phyloP scores from a whole-genome alignment of 2,329 filamentous ascomycete genomes.

The Cadophora luteo-olivacea region DNA sequence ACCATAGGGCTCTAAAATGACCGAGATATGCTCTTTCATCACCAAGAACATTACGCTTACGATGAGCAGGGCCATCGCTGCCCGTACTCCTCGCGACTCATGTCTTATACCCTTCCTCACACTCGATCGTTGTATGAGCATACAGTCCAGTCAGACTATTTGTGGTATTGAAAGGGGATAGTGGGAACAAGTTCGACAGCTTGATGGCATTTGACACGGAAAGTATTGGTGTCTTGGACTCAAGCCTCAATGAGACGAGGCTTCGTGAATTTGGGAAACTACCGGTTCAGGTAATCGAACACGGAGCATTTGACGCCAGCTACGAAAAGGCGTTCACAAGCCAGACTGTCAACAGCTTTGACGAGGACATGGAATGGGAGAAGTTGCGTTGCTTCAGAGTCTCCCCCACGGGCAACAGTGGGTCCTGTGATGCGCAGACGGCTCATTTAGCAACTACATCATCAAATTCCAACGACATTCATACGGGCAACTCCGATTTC shows the following conservation, averaged over 20 bases:
- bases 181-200: not conserved
- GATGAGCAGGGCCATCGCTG: slow-evolving; percentile 19
- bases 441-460: not conserved
- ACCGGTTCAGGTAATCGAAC: not conserved
- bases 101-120: slow-evolving; percentile 16
- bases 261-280: not conserved
- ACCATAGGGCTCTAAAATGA: not conserved
- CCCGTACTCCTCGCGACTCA: slow-evolving; percentile 16
- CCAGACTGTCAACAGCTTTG: not conserved
- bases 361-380: not conserved
- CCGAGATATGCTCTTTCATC: not conserved
- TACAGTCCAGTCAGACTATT: not conserved
- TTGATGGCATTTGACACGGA: no score
- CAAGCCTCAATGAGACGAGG: not conserved
- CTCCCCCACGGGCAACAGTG: not conserved
- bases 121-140: not conserved
- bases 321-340: not conserved
- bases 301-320: not conserved
- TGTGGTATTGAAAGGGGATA: no score
- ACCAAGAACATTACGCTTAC: slow-evolving; percentile 15
- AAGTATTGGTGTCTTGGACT: not conserved
- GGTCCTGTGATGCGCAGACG: not conserved
- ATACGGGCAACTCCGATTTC: not conserved
- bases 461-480: no score
- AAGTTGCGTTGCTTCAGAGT: not conserved